Conservation (phyloP, 768 basidiomycete genomes). For the Pulveroboletus frians region DNA sequence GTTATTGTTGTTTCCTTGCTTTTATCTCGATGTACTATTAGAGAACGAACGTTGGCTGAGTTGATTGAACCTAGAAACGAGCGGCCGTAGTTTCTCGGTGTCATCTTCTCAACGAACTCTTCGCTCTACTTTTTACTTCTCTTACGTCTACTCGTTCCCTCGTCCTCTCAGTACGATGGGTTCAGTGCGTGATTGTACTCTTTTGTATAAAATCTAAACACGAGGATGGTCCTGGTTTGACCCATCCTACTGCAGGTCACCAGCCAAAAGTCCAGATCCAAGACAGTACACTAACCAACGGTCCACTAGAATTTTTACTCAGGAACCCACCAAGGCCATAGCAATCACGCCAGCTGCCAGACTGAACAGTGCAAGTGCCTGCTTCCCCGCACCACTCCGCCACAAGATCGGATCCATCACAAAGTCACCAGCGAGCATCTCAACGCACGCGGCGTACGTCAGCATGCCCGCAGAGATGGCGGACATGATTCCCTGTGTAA, state of each 20-base stretch:
- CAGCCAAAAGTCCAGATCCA: background rate
- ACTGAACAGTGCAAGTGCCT: slow-evolving; percentile 55
- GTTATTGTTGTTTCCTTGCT: background rate
- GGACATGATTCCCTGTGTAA: slow-evolving; percentile 70
- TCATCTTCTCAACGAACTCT: background rate
- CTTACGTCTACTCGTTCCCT: background rate
- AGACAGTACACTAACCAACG: background rate
- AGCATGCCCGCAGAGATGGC: slow-evolving; percentile 82
- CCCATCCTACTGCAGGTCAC: background rate
- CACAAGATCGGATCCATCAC: slow-evolving; percentile 59
- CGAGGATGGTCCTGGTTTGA: background rate
- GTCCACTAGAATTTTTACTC: background rate
- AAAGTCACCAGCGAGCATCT: slow-evolving; percentile 85
- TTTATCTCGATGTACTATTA: background rate
- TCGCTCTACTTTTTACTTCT: background rate
- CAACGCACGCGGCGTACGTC: slow-evolving; percentile 76
- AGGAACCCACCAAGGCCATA: slow-evolving; percentile 56
- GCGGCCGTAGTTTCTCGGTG: slow-evolving; percentile 1
- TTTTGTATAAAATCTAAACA: slow-evolving; percentile 1
- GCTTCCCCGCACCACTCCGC: slow-evolving; percentile 34
- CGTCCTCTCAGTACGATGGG: background rate
- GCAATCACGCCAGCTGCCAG: slow-evolving; percentile 54
- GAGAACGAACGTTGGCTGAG: background rate
- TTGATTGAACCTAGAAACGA: background rate
- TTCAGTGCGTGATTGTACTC: background rate